Evolutionary conservation across 805 yeast genomes (phyloP), one percentile per base, ranked within the genome.

Genomic region (Saccharomycopsis fodiens): DNA sequence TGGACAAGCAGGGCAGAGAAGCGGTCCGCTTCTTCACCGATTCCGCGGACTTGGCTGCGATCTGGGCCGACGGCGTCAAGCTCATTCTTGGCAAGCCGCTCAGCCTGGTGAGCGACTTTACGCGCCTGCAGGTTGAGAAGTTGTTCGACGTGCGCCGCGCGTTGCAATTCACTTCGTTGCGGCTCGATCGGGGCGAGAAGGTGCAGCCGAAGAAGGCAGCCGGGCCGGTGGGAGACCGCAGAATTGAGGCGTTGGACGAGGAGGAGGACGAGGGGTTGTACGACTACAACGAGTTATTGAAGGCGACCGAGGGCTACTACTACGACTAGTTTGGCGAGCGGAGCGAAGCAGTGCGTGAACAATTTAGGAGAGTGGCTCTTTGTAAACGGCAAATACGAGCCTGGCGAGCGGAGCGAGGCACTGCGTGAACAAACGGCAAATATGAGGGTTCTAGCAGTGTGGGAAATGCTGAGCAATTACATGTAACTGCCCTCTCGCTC

Each of bases 1-100:
- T 69, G 10, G 77, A 69, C 53, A 57, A 69, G 54, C 57, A 61
- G 31, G 63, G 63, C 30, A 68, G 70, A 35, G 57, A 64, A 16
- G 52, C 78, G 8, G 67, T 85, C 45, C 60, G 69, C n/a, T 81
- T 85, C 55, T 85, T 72, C 57, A 74, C 85, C 12, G 89, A 83
- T 48, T 80, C 85, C 1, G 73, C 74, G 52, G 85, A 81, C 40
- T 72, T 76, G 41, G 77, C 82, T 36, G 76, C 74, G 44, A 74
- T 79, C 5, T 86, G 94, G 94, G 64, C 82, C 30, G 95, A 86
- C 62, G 95, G 94, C 0, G 60, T 85, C 45, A 77, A 76, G 55
- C 63, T 78, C 57, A 57, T 77, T 30, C 64, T 70, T 17, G 66
- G 68, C 17, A 36, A 41, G 23, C 42, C 48, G 20, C 32, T 48